Evolutionary conservation across 108 stramenopile species (phyloP), one percentile per base, ranked within the genome.

Genomic region (Phaeodactylum tricornutum): DNA sequence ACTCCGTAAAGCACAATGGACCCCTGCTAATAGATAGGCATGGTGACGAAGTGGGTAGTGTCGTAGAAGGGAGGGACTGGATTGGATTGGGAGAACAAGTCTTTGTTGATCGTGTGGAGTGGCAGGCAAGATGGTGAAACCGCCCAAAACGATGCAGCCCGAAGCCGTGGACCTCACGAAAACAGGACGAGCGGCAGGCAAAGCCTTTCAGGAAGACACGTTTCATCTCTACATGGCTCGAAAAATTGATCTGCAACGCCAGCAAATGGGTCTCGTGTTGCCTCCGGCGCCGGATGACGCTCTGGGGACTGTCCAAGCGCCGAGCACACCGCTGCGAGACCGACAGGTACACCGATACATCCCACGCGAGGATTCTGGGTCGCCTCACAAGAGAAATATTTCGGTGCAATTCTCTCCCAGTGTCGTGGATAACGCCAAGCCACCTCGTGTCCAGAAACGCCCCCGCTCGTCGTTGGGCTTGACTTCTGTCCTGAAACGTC

Each of bases 141-240:
- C 72, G 7, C 55, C 72, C 27, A 67, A 67, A 27, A 56, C 61
- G 1, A 67, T 74, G 66, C 62, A 74, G 42, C 66, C 66, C 14
- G 68, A 66, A 42, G 24, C 51, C 21, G 54, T 61, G 15, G 67
- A 65, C 29, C 33, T 67, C 27, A 20, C 39, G 29, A 62, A 53
- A 43, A 61, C 64, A 3, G 55, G 55, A 9, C 64, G 60, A 9
- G 31, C 43, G 30, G 23, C 53, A 5, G 52, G 56, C 12, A 48
- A 47, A 21, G 55, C 62, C 0, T 64, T 74, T 40, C 61, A 66
- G 36, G 75, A 79, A 57, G 75, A 89, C 54, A 62, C 63, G 25
- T 89, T 89, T 68, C 75, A 73, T 7, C 62, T 79, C 26, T 89
- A 89, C 67, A 84, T 89, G 87, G 61, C 75, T 3, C 63, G 73